Evolutionary conservation across 2,329 filamentous ascomycete genomes (phyloP), one percentile per base, ranked within the genome.

Genomic region (Xylaria sp.): DNA sequence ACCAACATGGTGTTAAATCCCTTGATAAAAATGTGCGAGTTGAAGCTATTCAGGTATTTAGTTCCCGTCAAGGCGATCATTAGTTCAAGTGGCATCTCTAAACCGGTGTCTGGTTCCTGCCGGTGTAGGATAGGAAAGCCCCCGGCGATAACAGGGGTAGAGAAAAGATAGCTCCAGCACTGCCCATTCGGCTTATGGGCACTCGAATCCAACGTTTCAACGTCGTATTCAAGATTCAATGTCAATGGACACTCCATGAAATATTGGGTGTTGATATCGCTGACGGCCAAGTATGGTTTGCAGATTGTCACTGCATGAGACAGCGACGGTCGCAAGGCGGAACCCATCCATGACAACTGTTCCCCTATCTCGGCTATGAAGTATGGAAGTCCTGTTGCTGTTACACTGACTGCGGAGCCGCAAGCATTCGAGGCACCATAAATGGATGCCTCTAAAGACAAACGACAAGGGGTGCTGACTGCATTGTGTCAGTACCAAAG

Each of bases 1-100:
- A 79, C 61, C 10, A 82, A 62, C 72, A 82, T 77, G 0, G 77
- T 74, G 4, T 77, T 78, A 56, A 79, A 81, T 0, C 80, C 80
- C 63, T 82, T 82, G 23, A 82, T 66, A 50, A 78, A 73, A 1
- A 74, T 28, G 7, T 73, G 74, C 0, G 69, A 74, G n/a, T 70
- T 48, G 61, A 81, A 81, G 0, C 10, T 58, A 34, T 69, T 71
- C 10, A 78, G 62, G 5, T 70, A 65, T 2, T 60, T 46, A 10
- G 76, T 56, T 1, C 70, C 51, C 2, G 66, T 69, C 3, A 80
- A 63, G 1, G 54, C 50, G 1, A 73, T 73, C 69, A 80, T 73
- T 34, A 80, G 73, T 18, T 76, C 68, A 1, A 80, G 73, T 0
- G 76, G 71, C 1, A 80, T 74, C 39, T 82, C 80, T 23, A 82